Conservation (phyloP, 2,329 filamentous ascomycete species). For the Aspergillus melleus region DNA sequence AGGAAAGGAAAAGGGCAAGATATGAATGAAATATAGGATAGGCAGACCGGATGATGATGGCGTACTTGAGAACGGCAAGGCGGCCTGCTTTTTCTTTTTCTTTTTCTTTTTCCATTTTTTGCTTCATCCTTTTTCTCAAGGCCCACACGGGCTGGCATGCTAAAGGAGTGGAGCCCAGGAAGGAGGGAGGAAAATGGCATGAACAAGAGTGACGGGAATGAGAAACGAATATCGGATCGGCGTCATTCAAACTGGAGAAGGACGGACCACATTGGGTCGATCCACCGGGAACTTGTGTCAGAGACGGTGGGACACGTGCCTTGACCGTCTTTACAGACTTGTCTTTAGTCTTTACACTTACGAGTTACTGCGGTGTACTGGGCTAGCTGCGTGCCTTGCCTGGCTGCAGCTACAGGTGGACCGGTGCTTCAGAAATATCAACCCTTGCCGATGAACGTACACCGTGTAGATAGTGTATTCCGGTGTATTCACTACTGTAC, state of each 20-base stretch:
- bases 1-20: not conserved
- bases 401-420: not conserved
- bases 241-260: not conserved
- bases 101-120: not conserved
- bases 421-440: not conserved
- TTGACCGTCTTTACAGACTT: not conserved
- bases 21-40: conserved; percentile 1
- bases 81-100: not conserved
- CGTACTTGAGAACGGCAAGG: not conserved
- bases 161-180: conserved; percentile 7
- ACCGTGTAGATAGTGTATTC: too few relatives aligned
- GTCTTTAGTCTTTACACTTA: too few relatives aligned
- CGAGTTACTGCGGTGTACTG: too few relatives aligned
- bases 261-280: not conserved
- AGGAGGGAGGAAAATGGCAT: not conserved
- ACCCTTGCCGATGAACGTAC: not conserved
- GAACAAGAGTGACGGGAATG: not conserved
- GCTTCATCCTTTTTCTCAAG: not conserved
- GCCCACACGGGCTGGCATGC: conserved; percentile 11
- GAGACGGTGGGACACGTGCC: not conserved
- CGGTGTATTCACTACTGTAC: too few relatives aligned
- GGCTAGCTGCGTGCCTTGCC: not conserved
- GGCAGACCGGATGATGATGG: not conserved
- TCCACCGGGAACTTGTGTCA: not conserved
- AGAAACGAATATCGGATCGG: conserved; percentile 20